These are phyloP conservation scores for Meripilus lineatus DNA, from an alignment of 1,284 basidiomycete genomes.

Conservation along the genomic window DNA sequence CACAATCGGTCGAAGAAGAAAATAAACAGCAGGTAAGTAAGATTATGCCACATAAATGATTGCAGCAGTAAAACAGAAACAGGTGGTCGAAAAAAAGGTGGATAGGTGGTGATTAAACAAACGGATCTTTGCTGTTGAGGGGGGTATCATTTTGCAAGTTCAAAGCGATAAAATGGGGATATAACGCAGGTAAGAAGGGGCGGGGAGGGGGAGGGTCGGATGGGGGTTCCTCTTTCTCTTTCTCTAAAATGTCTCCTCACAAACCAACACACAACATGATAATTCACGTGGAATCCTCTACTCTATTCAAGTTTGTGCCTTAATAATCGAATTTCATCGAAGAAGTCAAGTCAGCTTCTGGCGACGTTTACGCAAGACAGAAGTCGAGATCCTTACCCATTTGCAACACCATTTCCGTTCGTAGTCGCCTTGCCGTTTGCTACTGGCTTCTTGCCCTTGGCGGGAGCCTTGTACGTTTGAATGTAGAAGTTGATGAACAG, in stretches of 20 bases:
- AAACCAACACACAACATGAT: too few species aligned
- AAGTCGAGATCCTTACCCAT: slow-evolving; percentile 28
- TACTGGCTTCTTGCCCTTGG: slow-evolving; percentile 33
- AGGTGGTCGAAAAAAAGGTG: neutral
- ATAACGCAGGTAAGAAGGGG: too few species aligned
- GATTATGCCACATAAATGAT: slow-evolving; percentile 3
- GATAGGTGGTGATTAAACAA: slow-evolving; percentile 2
- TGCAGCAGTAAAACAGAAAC: neutral
- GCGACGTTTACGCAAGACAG: slow-evolving; percentile 17
- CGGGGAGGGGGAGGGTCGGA: neutral
- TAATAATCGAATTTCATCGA: neutral
- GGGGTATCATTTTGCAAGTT: slow-evolving; percentile 8
- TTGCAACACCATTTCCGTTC: slow-evolving; percentile 24
- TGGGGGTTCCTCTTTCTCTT: neutral
- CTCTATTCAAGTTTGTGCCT: slow-evolving; percentile 8
- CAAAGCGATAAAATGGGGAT: slow-evolving; percentile 4
- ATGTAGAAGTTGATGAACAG: slow-evolving; percentile 92
- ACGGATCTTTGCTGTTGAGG: slow-evolving; percentile 6
- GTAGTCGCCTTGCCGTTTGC: slow-evolving; percentile 30
- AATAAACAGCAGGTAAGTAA: neutral
- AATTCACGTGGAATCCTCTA: neutral
- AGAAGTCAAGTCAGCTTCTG: neutral
- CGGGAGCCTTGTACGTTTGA: slow-evolving; percentile 74
- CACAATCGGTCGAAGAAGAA: neutral
- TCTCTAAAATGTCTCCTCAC: too few species aligned